phyloP scores from a whole-genome alignment of 495 filamentous ascomycete genomes.

The Talaromyces stipitatus region DNA sequence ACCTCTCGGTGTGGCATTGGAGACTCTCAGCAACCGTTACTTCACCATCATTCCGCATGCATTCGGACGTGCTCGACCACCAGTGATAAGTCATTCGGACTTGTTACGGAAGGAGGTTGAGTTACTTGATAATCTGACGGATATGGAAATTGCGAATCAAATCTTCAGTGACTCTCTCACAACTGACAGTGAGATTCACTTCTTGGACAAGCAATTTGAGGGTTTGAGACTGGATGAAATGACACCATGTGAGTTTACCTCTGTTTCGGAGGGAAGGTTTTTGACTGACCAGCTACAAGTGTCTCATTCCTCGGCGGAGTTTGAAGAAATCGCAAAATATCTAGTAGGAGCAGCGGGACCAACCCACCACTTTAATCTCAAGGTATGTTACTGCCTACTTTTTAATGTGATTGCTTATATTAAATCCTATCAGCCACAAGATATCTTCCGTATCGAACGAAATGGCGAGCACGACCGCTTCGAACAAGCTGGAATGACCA shows the following conservation, averaged over 20 bases:
- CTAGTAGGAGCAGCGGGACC: constrained; percentile 53
- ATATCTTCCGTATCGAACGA: constrained; percentile 79
- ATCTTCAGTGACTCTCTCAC: constrained; percentile 61
- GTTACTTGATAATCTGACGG: constrained; percentile 66
- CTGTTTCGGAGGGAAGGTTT: neutral
- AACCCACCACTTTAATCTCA: constrained; percentile 52
- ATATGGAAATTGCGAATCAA: constrained; percentile 74
- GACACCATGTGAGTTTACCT: constrained; percentile 39
- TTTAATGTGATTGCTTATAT: constrained; percentile 5
- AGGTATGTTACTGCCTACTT: constrained; percentile 12
- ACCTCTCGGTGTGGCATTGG: constrained; percentile 32
- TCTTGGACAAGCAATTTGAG: constrained; percentile 62
- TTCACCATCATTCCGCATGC: constrained; percentile 77
- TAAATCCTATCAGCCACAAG: constrained; percentile 36
- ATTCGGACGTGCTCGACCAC: constrained; percentile 68
- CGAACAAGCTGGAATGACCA: constrained; percentile 41
- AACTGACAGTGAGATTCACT: constrained; percentile 42
- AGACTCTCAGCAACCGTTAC: constrained; percentile 62
- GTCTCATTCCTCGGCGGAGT: constrained; percentile 51
- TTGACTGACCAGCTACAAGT: constrained; percentile 23
- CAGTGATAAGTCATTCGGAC: constrained; percentile 45
- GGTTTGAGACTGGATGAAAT: constrained; percentile 69
- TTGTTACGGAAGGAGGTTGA: constrained; percentile 67
- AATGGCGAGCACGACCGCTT: constrained; percentile 67
- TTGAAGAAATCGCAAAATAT: constrained; percentile 54